Evolutionary conservation across 2,329 filamentous ascomycete genomes (phyloP), one percentile per base, ranked within the genome.

Genomic region (Nectriaceae sp.): DNA sequence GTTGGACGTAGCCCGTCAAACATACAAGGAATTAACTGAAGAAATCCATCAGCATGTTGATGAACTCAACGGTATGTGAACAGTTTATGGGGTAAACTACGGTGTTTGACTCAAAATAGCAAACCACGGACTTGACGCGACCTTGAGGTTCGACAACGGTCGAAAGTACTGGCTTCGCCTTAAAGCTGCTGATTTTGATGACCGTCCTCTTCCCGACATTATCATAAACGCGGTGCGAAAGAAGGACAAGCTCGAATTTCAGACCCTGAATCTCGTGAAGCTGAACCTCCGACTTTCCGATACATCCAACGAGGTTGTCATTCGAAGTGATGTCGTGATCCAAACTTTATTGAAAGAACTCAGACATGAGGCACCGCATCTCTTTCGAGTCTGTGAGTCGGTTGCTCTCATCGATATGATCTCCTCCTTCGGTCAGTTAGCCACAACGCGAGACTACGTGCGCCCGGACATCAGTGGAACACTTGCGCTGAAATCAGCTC

Each of bases 391-490:
- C 35, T 94, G 90, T 57, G 92, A 97, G 65, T 86, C 88, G 11
- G 83, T 97, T 54, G 90, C 88, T 2, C 80, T 96, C 61, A 75
- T 97, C 2, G 94, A 99, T 67, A 93, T 96, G 87, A 75, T 95
- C 21, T 72, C 83, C 2, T 81, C 87, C 0, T 95, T 96, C 65
- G 85, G 83, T 1, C 85, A 96, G 19, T 69, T 92, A 2, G 84
- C 86, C 11, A 89, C 85, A 0, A 80, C 79, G 0, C 65, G 69
- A 42, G 74, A 77, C 40, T 83, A 82, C 50, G 78, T 83, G 6
- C 78, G 85, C 13, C 90, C 91, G 1, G 80, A 87, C 40, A 72
- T 93, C 21, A 82, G 80, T 1, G 78, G 83, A 4, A 85, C 83
- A 0, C 70, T 95, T 21, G 89, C 87, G 1, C 77, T 96, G 46